Conservation (phyloP, 768 basidiomycete species). For the Fistulinella prunicolor region DNA sequence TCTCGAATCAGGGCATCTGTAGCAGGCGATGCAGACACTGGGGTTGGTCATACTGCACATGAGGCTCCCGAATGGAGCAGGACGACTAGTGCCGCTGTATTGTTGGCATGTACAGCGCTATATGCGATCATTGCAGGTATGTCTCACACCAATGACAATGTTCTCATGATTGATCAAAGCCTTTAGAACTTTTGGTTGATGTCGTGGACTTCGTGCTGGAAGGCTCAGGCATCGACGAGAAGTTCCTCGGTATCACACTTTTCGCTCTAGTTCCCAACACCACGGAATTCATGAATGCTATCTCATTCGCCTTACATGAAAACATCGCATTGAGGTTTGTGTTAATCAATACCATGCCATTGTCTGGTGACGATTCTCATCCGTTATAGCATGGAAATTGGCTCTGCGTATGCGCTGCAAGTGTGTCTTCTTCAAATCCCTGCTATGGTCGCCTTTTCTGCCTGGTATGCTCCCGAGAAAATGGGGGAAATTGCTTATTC, state of each 20-base stretch:
- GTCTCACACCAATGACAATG: conserved; percentile 23
- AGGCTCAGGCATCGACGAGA: conserved; percentile 92
- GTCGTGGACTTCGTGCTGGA: conserved; percentile 92
- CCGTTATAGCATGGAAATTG: conserved; percentile 89
- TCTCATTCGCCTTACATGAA: conserved; percentile 94
- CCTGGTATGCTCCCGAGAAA: conserved; percentile 84
- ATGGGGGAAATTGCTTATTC: conserved; percentile 87
- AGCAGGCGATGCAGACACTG: conserved; percentile 38
- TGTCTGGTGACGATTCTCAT: conserved; percentile 1
- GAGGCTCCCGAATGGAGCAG: conserved; percentile 98
- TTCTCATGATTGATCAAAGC: conserved; percentile 2
- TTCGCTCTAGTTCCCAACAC: conserved; percentile 98
- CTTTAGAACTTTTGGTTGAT: conserved; percentile 84
- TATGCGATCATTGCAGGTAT: conserved; percentile 95
- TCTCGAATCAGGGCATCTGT: conserved; percentile 45
- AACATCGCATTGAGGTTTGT: conserved; percentile 92
- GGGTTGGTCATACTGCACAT: conserved; percentile 73
- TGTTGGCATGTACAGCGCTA: conserved; percentile 84
- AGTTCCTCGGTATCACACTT: conserved; percentile 93
- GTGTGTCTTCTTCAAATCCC: conserved; percentile 97
- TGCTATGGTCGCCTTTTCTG: conserved; percentile 98
- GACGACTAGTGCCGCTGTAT: conserved; percentile 81
- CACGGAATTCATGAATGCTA: conserved; percentile 99
- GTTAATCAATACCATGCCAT: not conserved
- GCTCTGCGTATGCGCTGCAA: conserved; percentile 97